Base-by-base conservation (phyloP, 148 eudicot species). In the Amaranthus hypochondriacus region DNA sequence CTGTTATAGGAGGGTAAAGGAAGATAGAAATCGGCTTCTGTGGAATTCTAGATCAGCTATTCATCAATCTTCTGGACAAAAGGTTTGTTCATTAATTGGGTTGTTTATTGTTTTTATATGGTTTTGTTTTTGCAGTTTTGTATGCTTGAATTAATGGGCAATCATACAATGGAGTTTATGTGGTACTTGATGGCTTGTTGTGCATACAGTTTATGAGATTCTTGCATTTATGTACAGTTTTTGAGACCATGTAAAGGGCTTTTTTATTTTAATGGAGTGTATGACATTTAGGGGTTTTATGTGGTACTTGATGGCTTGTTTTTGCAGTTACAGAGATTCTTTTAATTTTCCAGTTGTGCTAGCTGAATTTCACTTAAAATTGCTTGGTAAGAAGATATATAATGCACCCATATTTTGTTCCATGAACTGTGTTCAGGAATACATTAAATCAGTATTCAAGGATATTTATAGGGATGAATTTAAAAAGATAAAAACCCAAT, bases 381-480 rank as follows among this genome's bases (percentile, higher is more conserved):
- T n/a, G 49, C n/a, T 62, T 50, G 7, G 47, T n/a, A 71, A 43
- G 62, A 46, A 44, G 18, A 61, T 39, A 21, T 63, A 50, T 80
- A 28, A 28, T 28, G 64, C 46, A 61, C 57, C 56, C 60, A 42
- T 43, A 21, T 47, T 55, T 64, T 65, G 55, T 9, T 54, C 7
- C 15, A 47, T 52, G 49, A 68, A 70, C 62, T 78, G 67, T 70
- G n/a, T 81, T 74, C 86, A 94, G 98, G 90, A 88, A 77, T 74
- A 77, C 52, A 70, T 92, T 79, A 86, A 84, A 76, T 73, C 92
- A 66, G 80, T 87, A 69, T 84, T 95, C 52, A 82, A 88, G 73
- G 88, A 80, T 69, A 94, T 94, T 66, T 90, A 91, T 72, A 82
- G 87, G 73, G 97, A 91, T 82, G 98, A 94, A 72, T 56, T 94